Evolutionary conservation across 176 grass and related monocot species (phyloP), one percentile per base, ranked within the genome.

Genomic region (Juncus effusus): DNA sequence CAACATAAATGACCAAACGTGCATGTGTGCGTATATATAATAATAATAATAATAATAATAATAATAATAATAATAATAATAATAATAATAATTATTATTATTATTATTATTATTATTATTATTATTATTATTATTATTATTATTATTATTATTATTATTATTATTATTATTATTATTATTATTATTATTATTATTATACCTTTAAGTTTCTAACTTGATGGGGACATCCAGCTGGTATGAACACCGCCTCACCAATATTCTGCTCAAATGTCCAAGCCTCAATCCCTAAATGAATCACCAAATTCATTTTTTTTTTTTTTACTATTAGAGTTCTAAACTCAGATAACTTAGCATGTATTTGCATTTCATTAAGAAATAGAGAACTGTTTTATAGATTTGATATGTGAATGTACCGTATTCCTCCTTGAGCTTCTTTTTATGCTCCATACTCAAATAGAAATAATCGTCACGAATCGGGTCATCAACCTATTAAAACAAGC

Each of bases 181-280:
- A 2, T 5, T 3, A 69, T 15, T 10, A 7, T 7, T n/a, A 15
- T 3, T 54, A 39, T 65, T 54, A 47, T 78, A 96, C 92, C 92
- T 96, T 96, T 65, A 91, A 76, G 75, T 96, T 96, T 81, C 92
- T 83, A 50, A 96, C 87, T 60, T 96, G 92, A 76, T 91, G 84
- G 1, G 91, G 92, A 51, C 92, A 96, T 72, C 92, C 92, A 36
- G 87, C 92, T 41, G 87, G 92, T 10, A 96, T 79, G 50, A 96
- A 85, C 5, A 91, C 85, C 6, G 92, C 92, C 67, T 96, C 92
- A 38, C 87, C 92, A 81, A 96, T 73, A 11, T 96, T 96, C 65
- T 96, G 87, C 55, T 83, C 87, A 75, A 96, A 91, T 56, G 92
- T 91, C 92, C 92, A 96, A 16, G 92, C 87, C 60, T 96, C 87